These are phyloP conservation scores for Cladobotryum protrusum DNA, from an alignment of 2,329 filamentous ascomycete species.

Conservation along the genomic window DNA sequence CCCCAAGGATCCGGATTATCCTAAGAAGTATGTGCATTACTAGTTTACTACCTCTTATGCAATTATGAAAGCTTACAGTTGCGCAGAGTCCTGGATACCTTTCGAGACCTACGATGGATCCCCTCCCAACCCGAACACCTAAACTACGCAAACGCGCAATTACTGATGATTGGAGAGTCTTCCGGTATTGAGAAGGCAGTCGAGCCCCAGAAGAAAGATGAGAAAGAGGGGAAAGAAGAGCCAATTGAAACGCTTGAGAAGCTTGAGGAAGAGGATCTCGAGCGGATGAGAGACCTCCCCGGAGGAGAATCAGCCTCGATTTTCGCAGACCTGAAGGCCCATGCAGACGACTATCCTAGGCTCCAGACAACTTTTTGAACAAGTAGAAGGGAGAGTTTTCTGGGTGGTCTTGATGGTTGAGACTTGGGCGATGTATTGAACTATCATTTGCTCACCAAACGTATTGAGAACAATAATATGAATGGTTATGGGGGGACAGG, in stretches of 20 bases:
- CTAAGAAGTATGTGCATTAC: conserved; percentile 53
- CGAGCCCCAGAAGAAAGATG: conserved; percentile 48
- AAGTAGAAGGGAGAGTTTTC: no score
- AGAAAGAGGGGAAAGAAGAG: conserved; percentile 54
- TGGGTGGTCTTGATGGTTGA: no score
- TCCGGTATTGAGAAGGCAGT: conserved; percentile 51
- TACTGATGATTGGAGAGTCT: conserved; percentile 71
- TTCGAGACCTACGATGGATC: conserved; percentile 66
- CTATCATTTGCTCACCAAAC: no score
- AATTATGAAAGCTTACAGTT: neutral
- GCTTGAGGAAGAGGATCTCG: conserved; percentile 67
- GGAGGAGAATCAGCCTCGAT: conserved; percentile 35
- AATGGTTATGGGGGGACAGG: no score
- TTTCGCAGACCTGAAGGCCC: conserved; percentile 6
- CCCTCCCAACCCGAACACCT: conserved; percentile 67
- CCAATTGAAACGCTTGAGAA: conserved; percentile 67
- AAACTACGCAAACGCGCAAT: conserved; percentile 67
- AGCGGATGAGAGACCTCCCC: conserved; percentile 52
- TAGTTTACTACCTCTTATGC: neutral
- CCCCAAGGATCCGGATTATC: conserved; percentile 61
- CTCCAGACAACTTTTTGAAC: conserved; percentile 23
- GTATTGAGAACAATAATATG: no score
- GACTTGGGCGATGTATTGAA: no score
- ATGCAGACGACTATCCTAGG: conserved; percentile 15
- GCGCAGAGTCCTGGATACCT: conserved; percentile 61